Percentiles rank a stretch among this genome's conserved stretches.
These are phyloP conservation scores for Marasmius oreades DNA, from an alignment of 1,284 basidiomycete genomes.

Conservation along the genomic window DNA sequence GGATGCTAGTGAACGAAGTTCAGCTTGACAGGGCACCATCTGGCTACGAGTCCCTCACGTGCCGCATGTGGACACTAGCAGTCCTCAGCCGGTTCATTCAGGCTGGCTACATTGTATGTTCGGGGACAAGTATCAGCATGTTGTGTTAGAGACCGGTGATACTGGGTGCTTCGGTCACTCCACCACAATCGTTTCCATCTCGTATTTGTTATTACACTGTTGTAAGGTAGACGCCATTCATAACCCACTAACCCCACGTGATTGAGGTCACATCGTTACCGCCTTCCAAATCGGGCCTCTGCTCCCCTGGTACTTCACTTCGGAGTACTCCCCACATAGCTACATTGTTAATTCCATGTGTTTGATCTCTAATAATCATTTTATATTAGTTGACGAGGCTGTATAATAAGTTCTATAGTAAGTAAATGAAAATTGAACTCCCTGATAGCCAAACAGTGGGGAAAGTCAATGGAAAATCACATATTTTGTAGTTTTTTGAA, in stretches of 20 bases:
- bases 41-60: too few species aligned
- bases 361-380: not conserved
- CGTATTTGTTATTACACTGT: too few species aligned
- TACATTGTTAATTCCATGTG: not conserved
- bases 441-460: not conserved
- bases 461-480: not conserved
- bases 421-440: not conserved
- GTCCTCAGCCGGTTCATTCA: too few species aligned
- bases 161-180: too few species aligned
- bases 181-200: too few species aligned
- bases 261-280: not conserved
- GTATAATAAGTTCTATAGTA: not conserved
- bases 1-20: too few species aligned
- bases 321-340: not conserved
- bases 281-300: not conserved
- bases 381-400: not conserved
- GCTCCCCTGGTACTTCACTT: not conserved
- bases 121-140: too few species aligned
- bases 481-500: slow-evolving; percentile 1
- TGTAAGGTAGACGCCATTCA: slow-evolving; percentile 1
- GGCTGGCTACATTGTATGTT: too few species aligned
- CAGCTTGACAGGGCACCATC: too few species aligned
- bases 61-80: too few species aligned
- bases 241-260: not conserved
- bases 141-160: too few species aligned